A percentile compares a stretch with the other conserved stretches of the same genome.
phyloP scores from a whole-genome alignment of 495 filamentous ascomycete species.

The Penicillium alfredii region DNA sequence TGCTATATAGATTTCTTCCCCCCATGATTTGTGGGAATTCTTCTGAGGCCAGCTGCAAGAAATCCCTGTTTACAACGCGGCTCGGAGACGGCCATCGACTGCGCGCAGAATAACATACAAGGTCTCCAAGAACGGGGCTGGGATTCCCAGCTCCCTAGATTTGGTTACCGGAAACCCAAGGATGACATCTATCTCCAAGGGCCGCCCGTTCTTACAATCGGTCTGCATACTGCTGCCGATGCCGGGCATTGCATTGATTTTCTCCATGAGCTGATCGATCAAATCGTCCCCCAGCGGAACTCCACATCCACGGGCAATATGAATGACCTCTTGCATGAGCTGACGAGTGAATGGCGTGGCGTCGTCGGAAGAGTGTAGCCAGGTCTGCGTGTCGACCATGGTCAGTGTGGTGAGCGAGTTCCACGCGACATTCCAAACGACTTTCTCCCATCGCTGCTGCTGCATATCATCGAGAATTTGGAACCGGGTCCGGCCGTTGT shows the following conservation, averaged over 20 bases:
- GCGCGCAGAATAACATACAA: constrained; percentile 33
- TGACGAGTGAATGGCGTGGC: constrained; percentile 36
- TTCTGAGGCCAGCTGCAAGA: not conserved
- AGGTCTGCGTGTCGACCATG: constrained; percentile 41
- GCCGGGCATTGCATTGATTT: constrained; percentile 35
- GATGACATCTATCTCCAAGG: constrained; percentile 53
- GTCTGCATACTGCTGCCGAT: constrained; percentile 52
- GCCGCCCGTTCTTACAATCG: constrained; percentile 42
- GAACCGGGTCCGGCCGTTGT: constrained; percentile 33
- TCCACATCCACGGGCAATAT: constrained; percentile 38
- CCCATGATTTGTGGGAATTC: too few relatives aligned
- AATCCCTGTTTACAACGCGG: constrained; percentile 7
- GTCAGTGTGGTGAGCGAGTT: constrained; percentile 49
- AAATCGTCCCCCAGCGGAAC: constrained; percentile 36
- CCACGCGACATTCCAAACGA: constrained; percentile 52
- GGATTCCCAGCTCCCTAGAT: constrained; percentile 42
- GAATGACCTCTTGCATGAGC: constrained; percentile 47
- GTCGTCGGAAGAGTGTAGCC: constrained; percentile 39
- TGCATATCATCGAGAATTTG: constrained; percentile 40
- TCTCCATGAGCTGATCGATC: constrained; percentile 36
- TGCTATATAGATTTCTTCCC: too few relatives aligned
- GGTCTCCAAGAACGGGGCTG: constrained; percentile 42
- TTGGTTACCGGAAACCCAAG: constrained; percentile 47
- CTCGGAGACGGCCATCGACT: constrained; percentile 17
- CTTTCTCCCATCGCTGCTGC: constrained; percentile 46